These are phyloP conservation scores for Atractiella rhizophila DNA, from an alignment of 768 basidiomycete species.

Conservation along the genomic window DNA sequence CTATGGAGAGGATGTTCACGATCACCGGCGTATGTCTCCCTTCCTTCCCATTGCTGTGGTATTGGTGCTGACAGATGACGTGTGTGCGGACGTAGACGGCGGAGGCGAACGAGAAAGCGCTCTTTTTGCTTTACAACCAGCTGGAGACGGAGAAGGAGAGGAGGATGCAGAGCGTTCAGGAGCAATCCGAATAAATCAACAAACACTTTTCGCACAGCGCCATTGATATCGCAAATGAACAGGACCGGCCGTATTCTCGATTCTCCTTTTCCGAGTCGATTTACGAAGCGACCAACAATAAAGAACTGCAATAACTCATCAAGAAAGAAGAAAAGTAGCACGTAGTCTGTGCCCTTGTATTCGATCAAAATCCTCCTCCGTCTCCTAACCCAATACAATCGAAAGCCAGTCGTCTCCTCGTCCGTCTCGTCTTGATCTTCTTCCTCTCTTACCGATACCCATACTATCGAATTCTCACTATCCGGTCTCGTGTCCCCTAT, in stretches of 20 bases:
- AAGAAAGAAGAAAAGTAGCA: not conserved
- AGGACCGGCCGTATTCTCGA: too few species aligned
- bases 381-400: too few species aligned
- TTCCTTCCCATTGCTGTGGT: not conserved
- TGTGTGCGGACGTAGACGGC: not conserved
- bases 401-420: too few species aligned
- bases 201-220: too few species aligned
- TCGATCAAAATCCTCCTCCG: too few species aligned
- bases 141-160: constrained; percentile 32
- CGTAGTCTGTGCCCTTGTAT: too few species aligned
- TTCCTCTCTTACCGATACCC: too few species aligned
- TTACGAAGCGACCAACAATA: not conserved
- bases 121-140: constrained; percentile 91
- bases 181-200: constrained; percentile 3
- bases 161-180: constrained; percentile 12
- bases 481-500: too few species aligned
- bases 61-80: not conserved
- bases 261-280: too few species aligned
- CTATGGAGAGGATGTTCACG: constrained; percentile 95
- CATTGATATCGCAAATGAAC: too few species aligned
- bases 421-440: too few species aligned
- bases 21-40: constrained; percentile 85
- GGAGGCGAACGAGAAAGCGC: constrained; percentile 45
- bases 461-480: too few species aligned
- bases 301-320: not conserved